A percentile compares a stretch with the other conserved stretches of the same genome.
phyloP scores from a whole-genome alignment of 1,284 basidiomycete species.

The Malassezia globosa region DNA sequence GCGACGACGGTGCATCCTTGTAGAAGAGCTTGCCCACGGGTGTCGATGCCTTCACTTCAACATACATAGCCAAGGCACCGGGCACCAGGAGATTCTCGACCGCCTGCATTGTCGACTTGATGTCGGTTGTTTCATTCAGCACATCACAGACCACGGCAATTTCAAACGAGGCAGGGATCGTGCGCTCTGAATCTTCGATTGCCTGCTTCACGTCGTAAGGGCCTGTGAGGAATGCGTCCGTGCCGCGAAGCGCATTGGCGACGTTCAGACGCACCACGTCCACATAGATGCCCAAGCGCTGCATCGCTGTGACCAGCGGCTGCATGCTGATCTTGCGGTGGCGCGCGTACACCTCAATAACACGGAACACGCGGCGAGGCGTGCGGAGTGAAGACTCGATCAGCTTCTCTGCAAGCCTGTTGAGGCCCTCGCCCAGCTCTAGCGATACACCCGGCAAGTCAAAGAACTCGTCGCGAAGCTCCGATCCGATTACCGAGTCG shows the following conservation, averaged over 20 bases:
- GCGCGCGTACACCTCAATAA: conserved; percentile 15
- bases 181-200: conserved; percentile 7
- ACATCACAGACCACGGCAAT: conserved; percentile 6
- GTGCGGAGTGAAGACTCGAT: conserved; percentile 7
- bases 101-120: not conserved
- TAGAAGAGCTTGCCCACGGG: conserved; percentile 8
- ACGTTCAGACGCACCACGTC: conserved; percentile 18
- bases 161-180: conserved; percentile 13
- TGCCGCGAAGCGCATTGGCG: conserved; percentile 4
- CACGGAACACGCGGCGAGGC: conserved; percentile 17
- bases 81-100: conserved; percentile 14
- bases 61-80: conserved; percentile 6
- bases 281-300: conserved; percentile 14
- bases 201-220: conserved; percentile 15
- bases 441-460: conserved; percentile 8
- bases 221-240: conserved; percentile 12
- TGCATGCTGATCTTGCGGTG: conserved; percentile 17
- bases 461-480: conserved; percentile 12
- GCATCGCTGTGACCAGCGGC: conserved; percentile 9
- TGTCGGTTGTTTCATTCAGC: conserved; percentile 1
- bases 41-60: conserved; percentile 6
- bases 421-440: conserved; percentile 7
- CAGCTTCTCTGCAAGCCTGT: conserved; percentile 3
- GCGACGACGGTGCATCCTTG: not conserved
- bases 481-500: conserved; percentile 1